Conservation (phyloP, 2,329 filamentous ascomycete genomes). For the Apiospora marii region DNA sequence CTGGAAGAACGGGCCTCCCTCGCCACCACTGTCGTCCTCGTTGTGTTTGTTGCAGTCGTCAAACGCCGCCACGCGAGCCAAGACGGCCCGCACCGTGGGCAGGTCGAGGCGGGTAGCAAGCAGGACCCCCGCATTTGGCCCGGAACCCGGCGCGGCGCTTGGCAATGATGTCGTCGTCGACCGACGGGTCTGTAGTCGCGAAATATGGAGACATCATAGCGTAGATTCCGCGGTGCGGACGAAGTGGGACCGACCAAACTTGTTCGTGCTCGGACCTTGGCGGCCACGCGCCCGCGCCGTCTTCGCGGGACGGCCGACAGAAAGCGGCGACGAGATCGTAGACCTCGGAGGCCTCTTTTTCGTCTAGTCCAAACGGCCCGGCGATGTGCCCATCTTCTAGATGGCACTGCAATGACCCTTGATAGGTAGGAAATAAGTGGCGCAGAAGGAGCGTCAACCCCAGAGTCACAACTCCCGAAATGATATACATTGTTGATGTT, state of each 20-base stretch:
- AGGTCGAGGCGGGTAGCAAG: not conserved
- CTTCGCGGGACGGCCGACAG: not conserved
- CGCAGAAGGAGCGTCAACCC: too few relatives aligned
- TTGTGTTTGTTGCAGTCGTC: not conserved
- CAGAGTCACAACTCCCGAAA: too few relatives aligned
- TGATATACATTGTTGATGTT: too few relatives aligned
- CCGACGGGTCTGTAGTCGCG: not conserved
- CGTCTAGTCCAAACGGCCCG: too few relatives aligned
- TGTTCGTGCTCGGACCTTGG: not conserved
- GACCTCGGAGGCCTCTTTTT: too few relatives aligned
- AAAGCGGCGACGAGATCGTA: not conserved
- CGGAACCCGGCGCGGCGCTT: not conserved
- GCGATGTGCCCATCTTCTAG: too few relatives aligned
- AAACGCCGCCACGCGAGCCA: not conserved
- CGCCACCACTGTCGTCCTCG: not conserved
- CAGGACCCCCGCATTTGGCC: not conserved
- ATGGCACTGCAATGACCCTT: too few relatives aligned
- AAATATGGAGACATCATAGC: not conserved
- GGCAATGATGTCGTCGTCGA: not conserved
- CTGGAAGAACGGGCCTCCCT: not conserved
- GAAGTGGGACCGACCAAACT: not conserved
- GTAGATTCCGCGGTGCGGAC: not conserved
- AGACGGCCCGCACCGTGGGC: not conserved
- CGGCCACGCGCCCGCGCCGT: not conserved
- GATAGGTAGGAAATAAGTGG: too few relatives aligned